A percentile compares a stretch with the other conserved stretches of the same genome.
phyloP scores from a whole-genome alignment of 179 eudicot genomes.

The Nepenthes alata region DNA sequence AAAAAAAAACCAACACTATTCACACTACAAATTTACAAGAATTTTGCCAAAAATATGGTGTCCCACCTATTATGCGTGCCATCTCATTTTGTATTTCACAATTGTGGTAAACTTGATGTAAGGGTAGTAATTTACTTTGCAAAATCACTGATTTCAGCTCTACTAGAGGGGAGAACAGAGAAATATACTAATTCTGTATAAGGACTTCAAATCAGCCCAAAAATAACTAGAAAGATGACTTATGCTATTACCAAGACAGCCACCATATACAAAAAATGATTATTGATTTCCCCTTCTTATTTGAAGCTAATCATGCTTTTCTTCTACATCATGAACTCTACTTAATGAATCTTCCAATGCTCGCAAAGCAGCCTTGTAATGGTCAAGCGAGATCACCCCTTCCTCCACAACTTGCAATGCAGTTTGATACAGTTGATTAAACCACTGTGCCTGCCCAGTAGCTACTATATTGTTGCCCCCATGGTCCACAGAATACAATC shows the following conservation, averaged over 20 bases:
- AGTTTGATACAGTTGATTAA: slow-evolving; percentile 42
- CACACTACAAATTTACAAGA: too few species aligned
- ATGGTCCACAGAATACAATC: slow-evolving; percentile 28
- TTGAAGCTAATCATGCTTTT: slow-evolving; percentile 22
- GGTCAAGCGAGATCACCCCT: slow-evolving; percentile 50
- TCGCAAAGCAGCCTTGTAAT: slow-evolving; percentile 49
- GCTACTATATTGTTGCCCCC: slow-evolving; percentile 19
- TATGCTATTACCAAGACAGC: too few species aligned
- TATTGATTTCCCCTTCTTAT: too few species aligned
- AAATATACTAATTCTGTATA: slow-evolving; percentile 1
- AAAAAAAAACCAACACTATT: too few species aligned
- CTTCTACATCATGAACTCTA: slow-evolving; percentile 44
- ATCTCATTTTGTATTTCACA: too few species aligned
- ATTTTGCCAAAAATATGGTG: too few species aligned
- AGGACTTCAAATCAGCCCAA: slow-evolving; percentile 1
- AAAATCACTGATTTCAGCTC: too few species aligned
- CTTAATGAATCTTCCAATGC: slow-evolving; percentile 47
- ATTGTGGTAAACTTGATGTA: too few species aligned
- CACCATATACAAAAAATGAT: too few species aligned
- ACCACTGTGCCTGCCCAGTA: slow-evolving; percentile 29
- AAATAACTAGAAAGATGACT: not conserved
- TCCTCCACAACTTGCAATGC: slow-evolving; percentile 64
- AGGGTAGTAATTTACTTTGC: too few species aligned
- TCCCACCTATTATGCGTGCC: too few species aligned
- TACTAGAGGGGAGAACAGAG: too few species aligned